phyloP scores from a whole-genome alignment of 306 rosid genomes.

The Sicyos baderoa region DNA sequence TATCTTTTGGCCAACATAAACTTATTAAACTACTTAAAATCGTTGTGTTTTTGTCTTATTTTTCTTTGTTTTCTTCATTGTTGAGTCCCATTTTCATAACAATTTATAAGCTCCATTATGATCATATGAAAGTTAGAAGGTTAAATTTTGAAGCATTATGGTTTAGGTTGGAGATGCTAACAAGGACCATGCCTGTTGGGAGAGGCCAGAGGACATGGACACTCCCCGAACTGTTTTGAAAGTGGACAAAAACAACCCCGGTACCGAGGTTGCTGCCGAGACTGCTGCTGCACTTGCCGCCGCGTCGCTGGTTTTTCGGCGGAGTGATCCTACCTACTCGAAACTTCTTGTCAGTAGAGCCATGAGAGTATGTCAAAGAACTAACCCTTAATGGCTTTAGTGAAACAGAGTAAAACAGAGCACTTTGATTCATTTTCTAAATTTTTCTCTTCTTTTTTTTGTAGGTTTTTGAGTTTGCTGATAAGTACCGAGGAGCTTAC shows the following conservation, averaged over 20 bases:
- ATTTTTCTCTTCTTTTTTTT: neutral
- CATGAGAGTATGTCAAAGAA: slow-evolving; percentile 38
- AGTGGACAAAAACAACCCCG: slow-evolving; percentile 64
- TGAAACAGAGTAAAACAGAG: neutral
- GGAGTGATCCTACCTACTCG: slow-evolving; percentile 68
- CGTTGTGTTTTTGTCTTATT: too few species aligned
- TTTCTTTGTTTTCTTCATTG: too few species aligned
- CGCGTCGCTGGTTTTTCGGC: slow-evolving; percentile 68
- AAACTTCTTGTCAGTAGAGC: slow-evolving; percentile 57
- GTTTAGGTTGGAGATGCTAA: slow-evolving; percentile 76
- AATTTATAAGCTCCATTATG: too few species aligned
- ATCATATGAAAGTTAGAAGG: neutral
- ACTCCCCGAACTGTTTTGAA: slow-evolving; percentile 76
- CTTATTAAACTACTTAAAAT: too few species aligned
- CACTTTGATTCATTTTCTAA: neutral
- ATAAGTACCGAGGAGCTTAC: slow-evolving; percentile 72
- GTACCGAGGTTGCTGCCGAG: slow-evolving; percentile 86
- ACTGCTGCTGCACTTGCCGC: slow-evolving; percentile 93
- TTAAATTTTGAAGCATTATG: neutral
- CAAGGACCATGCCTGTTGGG: slow-evolving; percentile 92
- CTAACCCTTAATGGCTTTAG: neutral
- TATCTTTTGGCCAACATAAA: too few species aligned
- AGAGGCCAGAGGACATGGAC: slow-evolving; percentile 93
- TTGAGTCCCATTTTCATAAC: too few species aligned
- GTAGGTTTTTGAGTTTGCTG: slow-evolving; percentile 84